Evolutionary conservation across 148 eudicot genomes (phyloP).

Genomic region (Cornus controversa): DNA sequence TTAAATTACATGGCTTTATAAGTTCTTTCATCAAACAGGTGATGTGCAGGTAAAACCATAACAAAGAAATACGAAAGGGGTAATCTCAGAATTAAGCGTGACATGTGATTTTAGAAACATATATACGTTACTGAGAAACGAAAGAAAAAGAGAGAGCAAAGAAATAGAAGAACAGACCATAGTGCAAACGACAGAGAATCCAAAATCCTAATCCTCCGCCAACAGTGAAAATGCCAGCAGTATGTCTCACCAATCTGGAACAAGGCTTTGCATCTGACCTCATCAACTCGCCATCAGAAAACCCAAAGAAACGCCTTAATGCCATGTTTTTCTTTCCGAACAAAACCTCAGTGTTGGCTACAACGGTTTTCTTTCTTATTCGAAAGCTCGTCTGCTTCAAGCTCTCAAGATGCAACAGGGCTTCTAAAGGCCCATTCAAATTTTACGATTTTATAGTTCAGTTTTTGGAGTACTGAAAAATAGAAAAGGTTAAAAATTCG

Average conservation of each 20-base stretch:
- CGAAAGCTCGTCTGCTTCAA: background rate
- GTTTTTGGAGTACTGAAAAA: too few species aligned
- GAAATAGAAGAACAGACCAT: slow-evolving; percentile 46
- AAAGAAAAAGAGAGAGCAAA: background rate
- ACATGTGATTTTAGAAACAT: too few species aligned
- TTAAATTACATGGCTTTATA: background rate
- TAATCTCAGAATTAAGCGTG: too few species aligned
- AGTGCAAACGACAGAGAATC: slow-evolving; percentile 85
- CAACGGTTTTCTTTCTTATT: background rate
- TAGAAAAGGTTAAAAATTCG: too few species aligned
- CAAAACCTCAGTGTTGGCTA: too few species aligned
- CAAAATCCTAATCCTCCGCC: slow-evolving; percentile 96
- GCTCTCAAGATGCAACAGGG: too few species aligned
- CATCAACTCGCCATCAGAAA: slow-evolving; percentile 94
- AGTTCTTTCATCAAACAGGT: background rate
- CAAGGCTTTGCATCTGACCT: slow-evolving; percentile 94
- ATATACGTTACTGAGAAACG: too few species aligned
- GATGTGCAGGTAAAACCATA: background rate
- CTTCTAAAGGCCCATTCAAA: too few species aligned
- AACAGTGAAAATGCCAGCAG: slow-evolving; percentile 80
- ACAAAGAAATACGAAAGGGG: background rate
- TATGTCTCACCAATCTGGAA: slow-evolving; percentile 78
- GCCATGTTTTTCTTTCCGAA: slow-evolving; percentile 43
- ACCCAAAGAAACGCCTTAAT: slow-evolving; percentile 72
- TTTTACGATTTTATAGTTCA: too few species aligned